Conservation (phyloP, 164 flowering plant species). For the Aristolochia fimbriata region DNA sequence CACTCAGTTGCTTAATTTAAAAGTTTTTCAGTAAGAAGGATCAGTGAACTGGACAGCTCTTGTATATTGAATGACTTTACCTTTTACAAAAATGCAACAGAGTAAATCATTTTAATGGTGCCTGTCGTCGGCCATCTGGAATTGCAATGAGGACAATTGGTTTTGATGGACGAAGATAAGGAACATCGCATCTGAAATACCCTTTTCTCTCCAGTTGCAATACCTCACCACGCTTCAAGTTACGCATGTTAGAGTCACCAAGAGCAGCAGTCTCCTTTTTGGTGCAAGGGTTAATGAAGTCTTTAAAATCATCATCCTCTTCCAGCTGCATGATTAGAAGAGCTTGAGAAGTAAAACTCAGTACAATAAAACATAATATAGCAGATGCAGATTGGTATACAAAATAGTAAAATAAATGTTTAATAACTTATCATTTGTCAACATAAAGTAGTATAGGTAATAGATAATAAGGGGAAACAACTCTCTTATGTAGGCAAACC, state of each 20-base stretch:
- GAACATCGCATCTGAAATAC: constrained; percentile 81
- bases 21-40: too few species aligned
- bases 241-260: constrained; percentile 84
- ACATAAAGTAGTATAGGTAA: too few species aligned
- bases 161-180: constrained; percentile 53
- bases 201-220: constrained; percentile 98
- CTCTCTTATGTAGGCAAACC: too few species aligned
- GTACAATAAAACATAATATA: background rate
- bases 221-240: constrained; percentile 63
- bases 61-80: too few species aligned
- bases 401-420: too few species aligned
- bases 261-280: constrained; percentile 53
- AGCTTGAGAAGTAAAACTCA: background rate
- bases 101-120: constrained; percentile 5
- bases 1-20: too few species aligned
- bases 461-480: too few species aligned
- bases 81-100: too few species aligned
- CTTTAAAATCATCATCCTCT: constrained; percentile 76
- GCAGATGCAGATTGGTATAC: too few species aligned
- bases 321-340: constrained; percentile 41
- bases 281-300: constrained; percentile 68
- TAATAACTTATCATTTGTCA: too few species aligned
- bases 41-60: too few species aligned
- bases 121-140: constrained; percentile 77
- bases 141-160: constrained; percentile 66